Evolutionary conservation across 805 yeast genomes (phyloP).

Genomic region (Candida andamanensis): DNA sequence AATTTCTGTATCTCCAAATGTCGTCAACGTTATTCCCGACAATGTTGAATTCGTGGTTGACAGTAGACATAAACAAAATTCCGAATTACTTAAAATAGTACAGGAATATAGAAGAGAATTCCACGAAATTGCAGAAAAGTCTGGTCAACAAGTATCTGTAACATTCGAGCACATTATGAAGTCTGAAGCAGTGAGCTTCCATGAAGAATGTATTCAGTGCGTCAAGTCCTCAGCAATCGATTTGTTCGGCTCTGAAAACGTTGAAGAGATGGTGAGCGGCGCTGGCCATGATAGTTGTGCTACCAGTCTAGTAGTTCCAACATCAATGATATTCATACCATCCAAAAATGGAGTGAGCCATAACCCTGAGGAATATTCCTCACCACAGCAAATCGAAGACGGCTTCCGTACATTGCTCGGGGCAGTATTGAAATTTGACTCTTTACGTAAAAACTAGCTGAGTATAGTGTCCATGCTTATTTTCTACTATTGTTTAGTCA

Average conservation of each 20-base stretch:
- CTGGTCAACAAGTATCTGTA: constrained; percentile 25
- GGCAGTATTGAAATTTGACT: constrained; percentile 32
- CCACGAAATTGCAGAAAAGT: constrained; percentile 25
- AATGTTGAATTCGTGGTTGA: constrained; percentile 57
- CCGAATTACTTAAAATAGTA: constrained; percentile 16
- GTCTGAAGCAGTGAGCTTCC: constrained; percentile 55
- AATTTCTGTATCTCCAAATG: constrained; percentile 51
- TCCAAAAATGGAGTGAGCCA: constrained; percentile 34
- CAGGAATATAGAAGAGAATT: constrained; percentile 33
- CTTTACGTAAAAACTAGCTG: constrained; percentile 9
- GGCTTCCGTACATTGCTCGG: constrained; percentile 56
- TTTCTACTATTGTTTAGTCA: too few relatives aligned
- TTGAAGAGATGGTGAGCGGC: constrained; percentile 52
- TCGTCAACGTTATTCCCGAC: constrained; percentile 65
- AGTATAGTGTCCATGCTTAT: neutral
- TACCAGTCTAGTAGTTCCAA: constrained; percentile 52
- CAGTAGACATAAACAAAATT: constrained; percentile 51
- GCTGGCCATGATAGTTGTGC: constrained; percentile 74
- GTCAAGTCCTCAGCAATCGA: constrained; percentile 50
- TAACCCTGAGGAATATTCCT: constrained; percentile 60
- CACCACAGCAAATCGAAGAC: constrained; percentile 58
- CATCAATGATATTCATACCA: constrained; percentile 73
- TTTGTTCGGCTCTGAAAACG: constrained; percentile 41
- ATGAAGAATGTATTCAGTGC: constrained; percentile 45
- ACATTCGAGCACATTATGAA: constrained; percentile 41